Evolutionary conservation across 176 grass and related monocot genomes (phyloP).

Genomic region (Areca catechu): DNA sequence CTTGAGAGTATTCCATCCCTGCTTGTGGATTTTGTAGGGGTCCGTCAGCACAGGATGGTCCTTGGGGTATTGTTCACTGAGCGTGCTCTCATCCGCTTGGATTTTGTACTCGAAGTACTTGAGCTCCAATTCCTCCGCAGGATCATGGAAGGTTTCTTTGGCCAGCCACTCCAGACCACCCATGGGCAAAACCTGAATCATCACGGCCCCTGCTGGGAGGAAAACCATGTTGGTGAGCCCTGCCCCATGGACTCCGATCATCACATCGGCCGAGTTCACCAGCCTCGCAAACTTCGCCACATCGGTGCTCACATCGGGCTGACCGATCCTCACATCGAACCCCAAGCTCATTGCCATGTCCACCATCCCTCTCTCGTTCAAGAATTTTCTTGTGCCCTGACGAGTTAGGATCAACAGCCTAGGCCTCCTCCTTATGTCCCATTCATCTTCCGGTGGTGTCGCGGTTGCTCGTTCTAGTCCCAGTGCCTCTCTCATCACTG

Average conservation of each 20-base stretch:
- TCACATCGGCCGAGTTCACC: slow-evolving; percentile 87
- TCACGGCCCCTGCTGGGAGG: slow-evolving; percentile 56
- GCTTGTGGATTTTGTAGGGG: slow-evolving; percentile 63
- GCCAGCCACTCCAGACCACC: slow-evolving; percentile 75
- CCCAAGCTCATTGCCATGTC: slow-evolving; percentile 57
- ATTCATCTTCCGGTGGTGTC: slow-evolving; percentile 38
- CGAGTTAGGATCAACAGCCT: slow-evolving; percentile 53
- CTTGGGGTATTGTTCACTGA: slow-evolving; percentile 64
- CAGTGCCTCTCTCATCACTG: slow-evolving; percentile 43
- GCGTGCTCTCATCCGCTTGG: slow-evolving; percentile 73
- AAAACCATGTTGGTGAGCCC: slow-evolving; percentile 98
- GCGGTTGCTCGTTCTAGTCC: slow-evolving; percentile 51
- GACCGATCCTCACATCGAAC: slow-evolving; percentile 60
- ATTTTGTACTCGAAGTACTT: slow-evolving; percentile 80
- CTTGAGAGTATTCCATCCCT: slow-evolving; percentile 72
- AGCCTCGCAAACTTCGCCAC: slow-evolving; percentile 71
- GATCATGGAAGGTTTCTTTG: slow-evolving; percentile 64
- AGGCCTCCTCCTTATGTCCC: slow-evolving; percentile 42
- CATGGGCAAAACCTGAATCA: slow-evolving; percentile 86
- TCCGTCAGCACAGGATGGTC: slow-evolving; percentile 64
- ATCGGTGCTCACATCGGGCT: slow-evolving; percentile 56
- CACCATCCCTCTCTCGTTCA: slow-evolving; percentile 55
- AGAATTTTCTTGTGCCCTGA: slow-evolving; percentile 30
- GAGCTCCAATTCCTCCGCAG: slow-evolving; percentile 57
- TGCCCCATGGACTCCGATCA: slow-evolving; percentile 86